Evolutionary conservation across 2,329 filamentous ascomycete genomes (phyloP).

Genomic region (Emmonsiellopsis sp.): DNA sequence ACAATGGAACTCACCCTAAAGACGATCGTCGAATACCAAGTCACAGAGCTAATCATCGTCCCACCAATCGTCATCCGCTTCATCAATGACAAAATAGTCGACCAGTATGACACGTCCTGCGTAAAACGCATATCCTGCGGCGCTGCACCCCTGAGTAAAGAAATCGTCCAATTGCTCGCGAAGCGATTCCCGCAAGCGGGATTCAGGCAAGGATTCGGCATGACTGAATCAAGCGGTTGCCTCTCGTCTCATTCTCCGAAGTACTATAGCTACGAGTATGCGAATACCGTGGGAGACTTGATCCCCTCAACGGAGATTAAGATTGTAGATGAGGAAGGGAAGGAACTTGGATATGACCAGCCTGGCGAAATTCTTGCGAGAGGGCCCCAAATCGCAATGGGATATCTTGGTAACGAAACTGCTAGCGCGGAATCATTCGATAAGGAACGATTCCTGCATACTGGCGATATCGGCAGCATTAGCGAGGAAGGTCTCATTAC

Average conservation of each 20-base stretch:
- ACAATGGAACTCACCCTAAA: conserved; percentile 52
- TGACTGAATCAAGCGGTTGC: conserved; percentile 25
- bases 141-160: conserved; percentile 43
- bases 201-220: conserved; percentile 55
- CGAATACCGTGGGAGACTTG: conserved; percentile 41
- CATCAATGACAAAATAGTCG: conserved; percentile 38
- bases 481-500: conserved; percentile 25
- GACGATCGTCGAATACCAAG: conserved; percentile 43
- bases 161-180: conserved; percentile 28
- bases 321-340: conserved; percentile 47
- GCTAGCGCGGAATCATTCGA: conserved; percentile 44
- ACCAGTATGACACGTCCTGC: conserved; percentile 39
- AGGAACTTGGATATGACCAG: conserved; percentile 42
- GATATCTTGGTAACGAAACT: conserved; percentile 44
- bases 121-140: conserved; percentile 49
- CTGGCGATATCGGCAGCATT: conserved; percentile 46
- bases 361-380: conserved; percentile 46
- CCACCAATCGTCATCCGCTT: conserved; percentile 53
- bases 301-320: conserved; percentile 40
- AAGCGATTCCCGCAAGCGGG: conserved; percentile 48
- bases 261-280: conserved; percentile 38
- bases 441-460: conserved; percentile 45
- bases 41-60: conserved; percentile 49
- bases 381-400: conserved; percentile 44
- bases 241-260: conserved; percentile 52